Conservation (phyloP, 2,329 filamentous ascomycete species). For the Tolypocladium pustulatum region DNA sequence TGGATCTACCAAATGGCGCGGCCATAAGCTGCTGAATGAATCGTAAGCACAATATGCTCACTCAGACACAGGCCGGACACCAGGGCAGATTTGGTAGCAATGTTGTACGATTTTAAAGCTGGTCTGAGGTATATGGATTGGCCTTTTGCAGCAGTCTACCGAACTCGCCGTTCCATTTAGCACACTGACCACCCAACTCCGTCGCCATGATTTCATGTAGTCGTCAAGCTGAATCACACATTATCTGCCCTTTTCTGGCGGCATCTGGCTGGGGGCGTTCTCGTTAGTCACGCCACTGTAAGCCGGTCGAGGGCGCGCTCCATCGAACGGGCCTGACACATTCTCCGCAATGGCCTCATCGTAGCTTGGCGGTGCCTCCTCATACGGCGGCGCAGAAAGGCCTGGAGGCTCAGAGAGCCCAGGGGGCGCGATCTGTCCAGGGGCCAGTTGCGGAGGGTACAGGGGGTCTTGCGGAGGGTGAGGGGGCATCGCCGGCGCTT, state of each 20-base stretch:
- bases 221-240: constrained; percentile 5
- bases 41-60: too few relatives aligned
- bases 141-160: background rate
- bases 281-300: constrained; percentile 56
- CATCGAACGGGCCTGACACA: constrained; percentile 59
- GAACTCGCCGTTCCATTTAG: background rate
- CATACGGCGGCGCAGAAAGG: constrained; percentile 37
- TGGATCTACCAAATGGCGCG: too few relatives aligned
- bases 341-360: constrained; percentile 83
- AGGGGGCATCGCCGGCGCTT: constrained; percentile 11
- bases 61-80: too few relatives aligned
- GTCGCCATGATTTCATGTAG: background rate
- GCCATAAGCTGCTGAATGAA: too few relatives aligned
- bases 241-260: constrained; percentile 28
- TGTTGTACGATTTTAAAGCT: background rate
- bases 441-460: constrained; percentile 45
- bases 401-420: constrained; percentile 8
- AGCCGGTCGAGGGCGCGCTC: constrained; percentile 45
- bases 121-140: background rate
- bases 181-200: background rate
- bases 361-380: constrained; percentile 88
- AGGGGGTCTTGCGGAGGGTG: constrained; percentile 34
- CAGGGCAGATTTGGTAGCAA: too few relatives aligned
- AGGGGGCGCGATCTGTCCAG: constrained; percentile 26
- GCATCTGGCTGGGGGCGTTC: constrained; percentile 43